A percentile compares a stretch with the other conserved stretches of the same genome.
Evolutionary conservation across 179 eudicot species (phyloP).

Genomic region (Corrigiola litoralis): DNA sequence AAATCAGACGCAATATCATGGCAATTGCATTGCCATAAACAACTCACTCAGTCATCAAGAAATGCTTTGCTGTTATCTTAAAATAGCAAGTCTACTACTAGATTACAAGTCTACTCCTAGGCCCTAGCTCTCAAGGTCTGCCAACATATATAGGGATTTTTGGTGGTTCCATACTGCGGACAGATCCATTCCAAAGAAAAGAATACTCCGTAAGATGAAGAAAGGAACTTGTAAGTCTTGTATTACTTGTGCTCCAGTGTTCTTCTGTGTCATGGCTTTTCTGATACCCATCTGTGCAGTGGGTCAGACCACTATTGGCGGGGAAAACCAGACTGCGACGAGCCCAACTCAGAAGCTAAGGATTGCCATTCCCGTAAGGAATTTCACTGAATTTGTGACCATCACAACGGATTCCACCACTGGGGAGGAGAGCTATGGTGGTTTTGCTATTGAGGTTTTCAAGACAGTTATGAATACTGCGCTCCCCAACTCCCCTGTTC

Average conservation of each 20-base stretch:
- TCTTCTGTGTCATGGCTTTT: not conserved
- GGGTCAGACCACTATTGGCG: not conserved
- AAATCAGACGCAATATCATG: no score
- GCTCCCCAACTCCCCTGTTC: not conserved
- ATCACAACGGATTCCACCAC: not conserved
- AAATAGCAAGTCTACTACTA: no score
- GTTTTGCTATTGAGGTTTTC: slow-evolving; percentile 18
- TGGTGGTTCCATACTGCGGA: no score
- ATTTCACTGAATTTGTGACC: slow-evolving; percentile 8
- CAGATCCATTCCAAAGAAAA: no score
- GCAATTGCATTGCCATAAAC: no score
- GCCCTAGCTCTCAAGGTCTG: no score
- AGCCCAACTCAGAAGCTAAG: not conserved
- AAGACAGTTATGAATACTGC: slow-evolving; percentile 3
- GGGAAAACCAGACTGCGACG: not conserved
- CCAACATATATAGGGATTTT: no score
- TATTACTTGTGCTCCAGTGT: not conserved
- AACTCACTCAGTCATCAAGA: no score
- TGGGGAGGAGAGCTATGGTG: not conserved
- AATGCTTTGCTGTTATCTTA: no score
- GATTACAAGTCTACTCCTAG: no score
- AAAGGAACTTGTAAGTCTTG: no score
- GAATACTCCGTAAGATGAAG: no score
- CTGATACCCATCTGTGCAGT: not conserved
- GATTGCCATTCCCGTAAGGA: slow-evolving; percentile 17